A percentile compares a stretch with the other conserved stretches of the same genome.
Conservation (phyloP, 768 basidiomycete genomes). For the Psilocybe cyanescens region DNA sequence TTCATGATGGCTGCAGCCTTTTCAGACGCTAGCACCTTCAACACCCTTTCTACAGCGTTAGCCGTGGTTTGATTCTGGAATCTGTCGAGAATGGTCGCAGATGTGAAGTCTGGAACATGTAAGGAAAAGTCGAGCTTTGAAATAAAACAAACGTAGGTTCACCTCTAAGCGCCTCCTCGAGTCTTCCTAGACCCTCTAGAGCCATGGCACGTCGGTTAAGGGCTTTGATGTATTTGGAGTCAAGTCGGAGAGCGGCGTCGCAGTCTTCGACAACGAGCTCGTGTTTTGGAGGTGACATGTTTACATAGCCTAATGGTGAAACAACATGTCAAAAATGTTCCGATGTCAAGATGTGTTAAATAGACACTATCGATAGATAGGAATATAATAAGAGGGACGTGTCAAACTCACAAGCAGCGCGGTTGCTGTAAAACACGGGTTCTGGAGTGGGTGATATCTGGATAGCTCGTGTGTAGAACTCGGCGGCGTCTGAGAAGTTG, state of each 20-base stretch:
- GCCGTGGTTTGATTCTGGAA: conserved; percentile 85
- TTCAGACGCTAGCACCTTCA: conserved; percentile 78
- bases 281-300: conserved; percentile 83
- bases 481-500: conserved; percentile 61
- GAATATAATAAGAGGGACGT: neutral
- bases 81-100: conserved; percentile 93
- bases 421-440: conserved; percentile 95
- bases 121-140: neutral
- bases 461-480: conserved; percentile 77
- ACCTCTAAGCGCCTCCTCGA: conserved; percentile 84
- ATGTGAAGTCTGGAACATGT: conserved; percentile 77
- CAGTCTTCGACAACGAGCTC: conserved; percentile 89
- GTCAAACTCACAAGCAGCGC: conserved; percentile 82
- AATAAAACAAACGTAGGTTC: conserved; percentile 18
- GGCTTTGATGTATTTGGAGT: conserved; percentile 86
- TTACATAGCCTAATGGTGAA: conserved; percentile 76
- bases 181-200: conserved; percentile 73
- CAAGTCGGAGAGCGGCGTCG: conserved; percentile 83
- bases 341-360: no score
- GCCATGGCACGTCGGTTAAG: conserved; percentile 90
- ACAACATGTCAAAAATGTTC: neutral
- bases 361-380: no score
- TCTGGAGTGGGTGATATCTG: conserved; percentile 77
- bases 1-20: conserved; percentile 75
- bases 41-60: conserved; percentile 86